These are phyloP conservation scores for Cenococcum geophilum DNA, from an alignment of 495 filamentous ascomycete genomes.

Conservation along the genomic window DNA sequence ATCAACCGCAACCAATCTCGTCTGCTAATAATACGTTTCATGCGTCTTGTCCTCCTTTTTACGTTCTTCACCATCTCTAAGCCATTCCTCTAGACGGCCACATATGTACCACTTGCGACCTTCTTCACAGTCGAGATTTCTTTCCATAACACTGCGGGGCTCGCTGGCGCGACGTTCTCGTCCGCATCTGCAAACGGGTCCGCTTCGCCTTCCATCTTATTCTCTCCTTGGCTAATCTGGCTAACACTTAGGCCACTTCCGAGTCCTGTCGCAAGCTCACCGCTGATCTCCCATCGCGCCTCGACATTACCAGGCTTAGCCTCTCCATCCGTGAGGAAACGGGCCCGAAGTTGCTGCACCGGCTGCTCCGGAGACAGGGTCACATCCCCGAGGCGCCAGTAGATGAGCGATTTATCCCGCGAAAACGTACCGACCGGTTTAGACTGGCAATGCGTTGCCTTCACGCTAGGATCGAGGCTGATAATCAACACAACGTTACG, in stretches of 20 bases:
- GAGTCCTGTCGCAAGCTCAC: slow-evolving; percentile 44
- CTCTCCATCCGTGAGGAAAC: slow-evolving; percentile 70
- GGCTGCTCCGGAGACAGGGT: slow-evolving; percentile 49
- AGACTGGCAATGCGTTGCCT: slow-evolving; percentile 56
- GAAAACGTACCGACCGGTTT: slow-evolving; percentile 75
- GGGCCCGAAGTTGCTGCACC: slow-evolving; percentile 66
- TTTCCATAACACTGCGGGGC: slow-evolving; percentile 54
- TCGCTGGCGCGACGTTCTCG: slow-evolving; percentile 38
- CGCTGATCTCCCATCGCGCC: slow-evolving; percentile 70
- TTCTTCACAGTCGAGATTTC: slow-evolving; percentile 65
- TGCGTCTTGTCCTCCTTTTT: neutral
- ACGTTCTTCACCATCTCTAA: neutral
- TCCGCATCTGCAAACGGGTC: slow-evolving; percentile 68
- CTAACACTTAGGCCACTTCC: slow-evolving; percentile 56
- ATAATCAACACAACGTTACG: slow-evolving; percentile 78
- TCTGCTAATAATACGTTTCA: too few species aligned
- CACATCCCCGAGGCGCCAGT: slow-evolving; percentile 83
- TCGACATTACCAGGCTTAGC: slow-evolving; percentile 72
- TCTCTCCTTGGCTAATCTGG: slow-evolving; percentile 47
- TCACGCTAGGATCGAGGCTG: slow-evolving; percentile 60
- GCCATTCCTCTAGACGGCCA: neutral
- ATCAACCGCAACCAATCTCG: neutral
- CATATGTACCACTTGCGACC: slow-evolving; percentile 56
- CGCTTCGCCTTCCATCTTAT: slow-evolving; percentile 39
- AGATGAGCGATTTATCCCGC: slow-evolving; percentile 78